Evolutionary conservation across 2,329 filamentous ascomycete species (phyloP), one percentile per base, ranked within the genome.

Genomic region (Cladorrhinum sp.): DNA sequence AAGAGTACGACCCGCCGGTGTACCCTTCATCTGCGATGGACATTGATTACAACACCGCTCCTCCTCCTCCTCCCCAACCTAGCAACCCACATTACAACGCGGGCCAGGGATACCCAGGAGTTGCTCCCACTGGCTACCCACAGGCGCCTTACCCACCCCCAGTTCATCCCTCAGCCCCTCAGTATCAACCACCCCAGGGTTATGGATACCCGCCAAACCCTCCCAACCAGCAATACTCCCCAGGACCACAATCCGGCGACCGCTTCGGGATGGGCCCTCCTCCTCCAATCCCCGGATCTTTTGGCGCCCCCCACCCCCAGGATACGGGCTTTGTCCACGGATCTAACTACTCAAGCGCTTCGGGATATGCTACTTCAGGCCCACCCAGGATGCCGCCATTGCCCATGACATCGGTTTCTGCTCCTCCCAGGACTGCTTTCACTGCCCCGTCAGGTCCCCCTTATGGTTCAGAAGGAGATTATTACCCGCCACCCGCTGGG

Each of bases 331-430:
- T 57, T 53, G 58, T 68, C 50, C 63, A 63, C 22, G 67, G 67
- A 25, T 66, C 64, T 13, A 64, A 68, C 24, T 69, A 60, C 51
- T 58, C 58, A 48, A 54, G 58, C 29, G 29, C 58, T 12, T 55
- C 58, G 12, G 62, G 57, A 24, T 69, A 68, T 57, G 49, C 62
- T 25, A 29, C 61, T 25, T 22, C 66, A 45, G 62, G 45, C 6
- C 61, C 59, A 16, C 55, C 59, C 53, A 63, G 65, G 55, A 64
- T 66, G 56, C 67, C 74, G 54, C 70, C 70, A 54, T 73, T 76
- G 61, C 68, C 72, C 41, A 48, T 62, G 20, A 50, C 60, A 2
- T 64, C 67, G n/a, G 50, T 57, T 1, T 65, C 67, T 41, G 65
- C 64, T 48, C 52, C 66, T 54, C 62, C 66, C n/a, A 50, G 22